These are phyloP conservation scores for Naegleria lovaniensis DNA, from an alignment of 208 protist genomes.

Conservation along the genomic window DNA sequence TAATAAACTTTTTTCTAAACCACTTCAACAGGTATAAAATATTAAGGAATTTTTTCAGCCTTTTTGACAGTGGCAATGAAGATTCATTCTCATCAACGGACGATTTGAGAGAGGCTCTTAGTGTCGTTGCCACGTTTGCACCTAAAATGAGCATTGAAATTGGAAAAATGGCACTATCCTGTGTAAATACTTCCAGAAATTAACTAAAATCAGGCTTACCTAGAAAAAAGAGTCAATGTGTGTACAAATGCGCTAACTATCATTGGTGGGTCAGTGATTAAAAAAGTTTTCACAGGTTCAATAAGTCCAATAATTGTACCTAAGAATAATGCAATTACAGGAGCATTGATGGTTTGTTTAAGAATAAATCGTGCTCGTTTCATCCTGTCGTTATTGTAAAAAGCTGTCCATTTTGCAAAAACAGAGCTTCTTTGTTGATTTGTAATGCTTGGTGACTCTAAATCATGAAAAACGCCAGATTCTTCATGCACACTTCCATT, in stretches of 20 bases:
- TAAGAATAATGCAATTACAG: neutral
- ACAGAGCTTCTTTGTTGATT: neutral
- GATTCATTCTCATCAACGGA: neutral
- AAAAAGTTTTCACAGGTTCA: neutral
- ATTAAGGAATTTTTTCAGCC: neutral
- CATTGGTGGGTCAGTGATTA: neutral
- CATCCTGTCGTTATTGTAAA: neutral
- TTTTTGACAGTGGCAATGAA: neutral
- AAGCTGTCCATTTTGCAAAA: neutral
- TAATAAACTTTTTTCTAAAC: neutral
- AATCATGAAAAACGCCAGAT: neutral
- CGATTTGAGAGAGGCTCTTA: neutral
- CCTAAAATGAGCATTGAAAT: neutral
- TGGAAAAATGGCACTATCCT: neutral
- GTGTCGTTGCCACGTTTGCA: neutral
- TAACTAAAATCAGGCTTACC: neutral
- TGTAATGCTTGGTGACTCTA: neutral
- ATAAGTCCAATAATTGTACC: neutral
- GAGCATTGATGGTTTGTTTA: neutral
- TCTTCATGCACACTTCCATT: neutral
- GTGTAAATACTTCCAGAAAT: neutral
- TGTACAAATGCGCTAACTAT: neutral
- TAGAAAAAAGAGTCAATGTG: neutral
- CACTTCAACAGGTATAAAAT: neutral
- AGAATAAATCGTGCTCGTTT: neutral